These are phyloP conservation scores for Nakazawaea pomicola DNA, from an alignment of 805 yeast genomes.

Conservation along the genomic window DNA sequence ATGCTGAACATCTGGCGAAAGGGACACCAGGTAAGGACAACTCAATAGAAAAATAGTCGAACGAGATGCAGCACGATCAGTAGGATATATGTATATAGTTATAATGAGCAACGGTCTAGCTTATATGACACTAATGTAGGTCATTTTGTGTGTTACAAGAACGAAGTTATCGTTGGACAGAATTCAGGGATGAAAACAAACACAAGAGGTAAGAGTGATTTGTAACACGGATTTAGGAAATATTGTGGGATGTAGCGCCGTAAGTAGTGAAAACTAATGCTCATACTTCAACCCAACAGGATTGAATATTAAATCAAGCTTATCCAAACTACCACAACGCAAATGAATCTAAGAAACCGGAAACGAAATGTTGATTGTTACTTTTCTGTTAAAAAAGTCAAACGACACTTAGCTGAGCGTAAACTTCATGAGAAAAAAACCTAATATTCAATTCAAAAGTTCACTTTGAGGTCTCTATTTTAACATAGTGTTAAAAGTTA, in stretches of 20 bases:
- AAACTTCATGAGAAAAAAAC: conserved; percentile 36
- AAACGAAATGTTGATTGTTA: conserved; percentile 71
- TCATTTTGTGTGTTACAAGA: no score
- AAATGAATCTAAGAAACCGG: conserved; percentile 62
- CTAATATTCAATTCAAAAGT: conserved; percentile 35
- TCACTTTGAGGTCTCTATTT: conserved; percentile 38
- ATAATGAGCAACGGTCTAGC: no score
- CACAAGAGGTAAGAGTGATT: no score
- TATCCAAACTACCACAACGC: conserved; percentile 32
- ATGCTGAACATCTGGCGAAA: no score
- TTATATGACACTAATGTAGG: no score
- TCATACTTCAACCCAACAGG: conserved; percentile 23
- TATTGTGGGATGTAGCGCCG: conserved; percentile 44
- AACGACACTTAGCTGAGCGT: conserved; percentile 61
- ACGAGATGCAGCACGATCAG: neutral
- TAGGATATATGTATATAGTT: neutral
- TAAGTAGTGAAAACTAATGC: conserved; percentile 39
- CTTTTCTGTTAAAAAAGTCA: conserved; percentile 73
- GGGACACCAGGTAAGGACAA: conserved; percentile 16
- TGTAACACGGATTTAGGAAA: conserved; percentile 1
- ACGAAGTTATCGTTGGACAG: no score
- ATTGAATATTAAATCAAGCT: conserved; percentile 22
- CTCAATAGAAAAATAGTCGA: neutral
- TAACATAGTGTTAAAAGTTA: conserved; percentile 40
- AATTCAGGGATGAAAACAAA: no score